Conservation (phyloP, 768 basidiomycete genomes). For the Suillus tomentosus region DNA sequence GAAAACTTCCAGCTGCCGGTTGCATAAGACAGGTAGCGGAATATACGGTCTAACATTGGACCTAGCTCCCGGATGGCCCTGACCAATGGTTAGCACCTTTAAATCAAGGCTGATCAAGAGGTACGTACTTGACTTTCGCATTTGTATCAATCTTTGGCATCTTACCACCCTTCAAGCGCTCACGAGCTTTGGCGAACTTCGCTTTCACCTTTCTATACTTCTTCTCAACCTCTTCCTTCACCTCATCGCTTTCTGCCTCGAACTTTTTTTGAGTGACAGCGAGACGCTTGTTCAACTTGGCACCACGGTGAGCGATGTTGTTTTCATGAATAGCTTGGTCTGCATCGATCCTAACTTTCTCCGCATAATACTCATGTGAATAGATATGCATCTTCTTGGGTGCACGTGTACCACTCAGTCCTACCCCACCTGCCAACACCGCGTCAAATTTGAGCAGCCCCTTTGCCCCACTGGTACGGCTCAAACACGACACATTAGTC, state of each 20-base stretch:
- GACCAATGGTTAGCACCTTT: neutral
- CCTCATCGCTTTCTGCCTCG: neutral
- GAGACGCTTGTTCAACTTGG: neutral
- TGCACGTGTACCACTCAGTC: neutral
- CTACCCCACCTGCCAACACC: neutral
- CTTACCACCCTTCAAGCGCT: neutral
- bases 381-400: neutral
- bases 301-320: neutral
- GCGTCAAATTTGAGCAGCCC: neutral
- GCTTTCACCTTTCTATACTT: neutral
- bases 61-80: neutral
- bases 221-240: neutral
- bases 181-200: neutral
- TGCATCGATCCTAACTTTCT: neutral
- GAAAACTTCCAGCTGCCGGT: neutral
- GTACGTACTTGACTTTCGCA: neutral
- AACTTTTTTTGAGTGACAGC: neutral
- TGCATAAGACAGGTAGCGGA: neutral
- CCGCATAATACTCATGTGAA: neutral
- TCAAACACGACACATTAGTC: neutral
- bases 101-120: neutral
- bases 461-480: neutral
- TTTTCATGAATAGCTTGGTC: neutral
- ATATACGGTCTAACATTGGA: neutral
- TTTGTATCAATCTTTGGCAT: neutral